phyloP scores from a whole-genome alignment of 345 rosid species.

The Raphanus raphanistrum region DNA sequence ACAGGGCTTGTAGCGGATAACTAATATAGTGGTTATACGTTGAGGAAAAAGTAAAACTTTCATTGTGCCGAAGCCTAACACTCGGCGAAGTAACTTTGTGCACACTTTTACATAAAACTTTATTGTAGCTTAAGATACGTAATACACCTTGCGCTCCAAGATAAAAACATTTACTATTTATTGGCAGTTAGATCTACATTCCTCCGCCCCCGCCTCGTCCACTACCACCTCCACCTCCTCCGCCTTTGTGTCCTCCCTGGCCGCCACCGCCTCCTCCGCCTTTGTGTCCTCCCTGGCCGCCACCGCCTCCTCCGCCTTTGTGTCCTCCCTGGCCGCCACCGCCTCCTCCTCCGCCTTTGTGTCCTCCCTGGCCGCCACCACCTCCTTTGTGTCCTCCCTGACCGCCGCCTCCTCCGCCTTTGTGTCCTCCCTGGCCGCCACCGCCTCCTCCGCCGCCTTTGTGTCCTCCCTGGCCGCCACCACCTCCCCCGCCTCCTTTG shows the following conservation, averaged over 20 bases:
- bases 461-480: neutral
- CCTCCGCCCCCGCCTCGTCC: constrained; percentile 15
- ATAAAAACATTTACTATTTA: neutral
- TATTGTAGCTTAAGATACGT: constrained; percentile 13
- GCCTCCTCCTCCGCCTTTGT: neutral
- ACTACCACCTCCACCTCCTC: neutral
- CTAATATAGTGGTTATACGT: neutral
- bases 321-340: constrained; percentile 1
- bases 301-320: neutral
- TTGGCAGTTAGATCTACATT: constrained; percentile 3
- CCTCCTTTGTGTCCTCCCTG: constrained; percentile 16
- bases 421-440: neutral
- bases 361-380: neutral
- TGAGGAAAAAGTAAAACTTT: neutral
- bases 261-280: neutral
- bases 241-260: neutral
- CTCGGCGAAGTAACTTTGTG: neutral
- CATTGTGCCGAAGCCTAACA: constrained; percentile 7
- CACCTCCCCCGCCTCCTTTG: neutral
- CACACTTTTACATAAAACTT: constrained; percentile 1
- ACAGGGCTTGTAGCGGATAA: neutral
- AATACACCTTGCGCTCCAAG: constrained; percentile 8
- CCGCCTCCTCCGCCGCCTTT: neutral
- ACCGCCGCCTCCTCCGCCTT: neutral
- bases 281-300: neutral